Evolutionary conservation across 2,329 filamentous ascomycete species (phyloP).

Genomic region (Sphaerostilbella broomeana): DNA sequence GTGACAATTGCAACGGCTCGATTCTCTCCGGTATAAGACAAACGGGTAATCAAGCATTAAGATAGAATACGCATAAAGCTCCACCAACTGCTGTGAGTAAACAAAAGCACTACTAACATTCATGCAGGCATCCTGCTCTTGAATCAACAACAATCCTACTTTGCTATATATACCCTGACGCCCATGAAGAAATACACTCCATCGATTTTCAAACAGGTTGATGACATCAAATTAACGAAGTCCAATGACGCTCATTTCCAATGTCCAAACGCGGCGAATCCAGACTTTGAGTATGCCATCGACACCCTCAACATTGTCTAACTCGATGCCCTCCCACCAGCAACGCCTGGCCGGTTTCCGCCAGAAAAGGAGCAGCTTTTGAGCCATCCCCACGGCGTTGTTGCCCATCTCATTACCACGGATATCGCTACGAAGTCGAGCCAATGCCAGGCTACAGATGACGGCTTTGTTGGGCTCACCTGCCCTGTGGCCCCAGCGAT

Average conservation of each 20-base stretch:
- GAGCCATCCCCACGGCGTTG: constrained; percentile 91
- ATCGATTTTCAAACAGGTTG: background rate
- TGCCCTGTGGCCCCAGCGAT: constrained; percentile 93
- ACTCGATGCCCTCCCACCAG: constrained; percentile 98
- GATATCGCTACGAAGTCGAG: constrained; percentile 86
- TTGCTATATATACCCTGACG: constrained; percentile 14
- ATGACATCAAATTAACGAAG: constrained; percentile 55
- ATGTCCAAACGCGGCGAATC: constrained; percentile 96
- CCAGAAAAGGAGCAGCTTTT: constrained; percentile 97
- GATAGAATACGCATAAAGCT: background rate
- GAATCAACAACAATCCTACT: constrained; percentile 11
- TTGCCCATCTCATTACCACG: constrained; percentile 68
- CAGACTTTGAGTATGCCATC: constrained; percentile 93
- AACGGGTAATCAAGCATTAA: too few species aligned
- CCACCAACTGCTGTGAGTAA: background rate
- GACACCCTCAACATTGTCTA: constrained; percentile 83
- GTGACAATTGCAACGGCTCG: too few species aligned
- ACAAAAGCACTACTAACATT: constrained; percentile 11
- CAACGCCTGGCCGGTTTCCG: constrained; percentile 91
- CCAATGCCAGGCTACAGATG: constrained; percentile 91
- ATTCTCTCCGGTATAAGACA: too few species aligned
- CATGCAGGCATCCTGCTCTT: constrained; percentile 10
- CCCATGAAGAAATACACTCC: constrained; percentile 8
- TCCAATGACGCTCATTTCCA: constrained; percentile 95
- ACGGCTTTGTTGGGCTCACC: constrained; percentile 97